Evolutionary conservation across 2,329 filamentous ascomycete species (phyloP).

Genomic region (Talaromyces islandicus): DNA sequence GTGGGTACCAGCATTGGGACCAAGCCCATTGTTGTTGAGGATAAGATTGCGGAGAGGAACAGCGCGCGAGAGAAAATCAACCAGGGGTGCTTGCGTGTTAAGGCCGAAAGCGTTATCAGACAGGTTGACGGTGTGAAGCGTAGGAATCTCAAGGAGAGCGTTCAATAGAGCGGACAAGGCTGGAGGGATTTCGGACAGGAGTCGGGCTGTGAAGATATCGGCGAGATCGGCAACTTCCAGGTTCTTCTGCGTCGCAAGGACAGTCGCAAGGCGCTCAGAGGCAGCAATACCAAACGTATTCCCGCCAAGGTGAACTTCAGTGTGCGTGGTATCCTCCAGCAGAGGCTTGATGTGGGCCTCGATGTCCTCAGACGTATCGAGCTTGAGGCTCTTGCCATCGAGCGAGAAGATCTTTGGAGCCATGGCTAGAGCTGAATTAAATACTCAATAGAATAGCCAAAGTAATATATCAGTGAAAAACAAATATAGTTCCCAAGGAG

Average conservation of each 20-base stretch:
- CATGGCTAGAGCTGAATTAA: background rate
- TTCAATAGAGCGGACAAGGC: conserved; percentile 81
- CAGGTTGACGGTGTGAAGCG: conserved; percentile 85
- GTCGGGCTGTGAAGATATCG: conserved; percentile 94
- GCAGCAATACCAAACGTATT: conserved; percentile 91
- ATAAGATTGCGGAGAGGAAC: conserved; percentile 88
- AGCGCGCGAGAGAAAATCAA: conserved; percentile 84
- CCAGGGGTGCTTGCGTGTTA: conserved; percentile 86
- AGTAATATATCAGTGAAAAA: background rate
- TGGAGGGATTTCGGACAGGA: conserved; percentile 88
- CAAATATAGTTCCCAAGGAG: background rate
- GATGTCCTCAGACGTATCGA: conserved; percentile 81
- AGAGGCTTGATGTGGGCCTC: conserved; percentile 76
- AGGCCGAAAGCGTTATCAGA: conserved; percentile 98
- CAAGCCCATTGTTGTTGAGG: conserved; percentile 97
- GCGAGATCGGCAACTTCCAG: conserved; percentile 81
- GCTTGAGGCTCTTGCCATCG: conserved; percentile 85
- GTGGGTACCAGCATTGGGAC: conserved; percentile 80
- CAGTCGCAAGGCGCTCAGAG: conserved; percentile 75
- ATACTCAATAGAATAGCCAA: background rate
- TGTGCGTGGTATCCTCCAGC: conserved; percentile 59
- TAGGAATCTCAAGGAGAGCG: conserved; percentile 76
- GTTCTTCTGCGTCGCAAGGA: conserved; percentile 76
- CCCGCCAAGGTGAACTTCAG: conserved; percentile 79
- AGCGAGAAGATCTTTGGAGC: conserved; percentile 67